Conservation (phyloP, 2,329 filamentous ascomycete species). For the Juglanconis juglandina region DNA sequence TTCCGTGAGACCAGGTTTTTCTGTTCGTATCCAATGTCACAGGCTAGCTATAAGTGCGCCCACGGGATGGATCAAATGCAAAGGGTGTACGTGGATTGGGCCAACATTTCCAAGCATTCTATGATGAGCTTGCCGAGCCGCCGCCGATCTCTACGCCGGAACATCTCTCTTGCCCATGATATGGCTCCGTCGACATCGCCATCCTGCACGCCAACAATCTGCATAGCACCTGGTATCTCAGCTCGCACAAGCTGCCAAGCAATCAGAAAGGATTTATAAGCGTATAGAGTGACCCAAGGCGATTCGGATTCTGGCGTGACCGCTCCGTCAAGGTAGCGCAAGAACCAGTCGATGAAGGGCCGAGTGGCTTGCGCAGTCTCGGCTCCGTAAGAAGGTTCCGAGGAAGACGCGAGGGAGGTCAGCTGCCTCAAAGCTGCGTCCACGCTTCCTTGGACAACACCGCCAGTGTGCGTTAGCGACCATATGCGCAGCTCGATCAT, state of each 20-base stretch:
- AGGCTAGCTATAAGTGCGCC: no score
- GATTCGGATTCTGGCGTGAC: constrained; percentile 28
- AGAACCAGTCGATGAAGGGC: constrained; percentile 37
- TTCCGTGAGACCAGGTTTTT: no score
- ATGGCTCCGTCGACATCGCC: constrained; percentile 28
- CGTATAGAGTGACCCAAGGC: constrained; percentile 37
- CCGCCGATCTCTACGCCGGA: constrained; percentile 28
- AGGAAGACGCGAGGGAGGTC: constrained; percentile 28
- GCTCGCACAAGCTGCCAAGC: constrained; percentile 35
- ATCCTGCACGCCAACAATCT: constrained; percentile 28
- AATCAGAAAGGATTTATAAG: constrained; percentile 38
- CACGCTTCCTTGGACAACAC: constrained; percentile 34
- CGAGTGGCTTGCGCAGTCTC: constrained; percentile 29
- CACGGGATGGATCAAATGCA: no score
- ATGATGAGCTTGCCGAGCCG: constrained; percentile 30
- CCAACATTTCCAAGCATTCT: constrained; percentile 28
- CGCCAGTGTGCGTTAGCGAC: constrained; percentile 37
- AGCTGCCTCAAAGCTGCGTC: constrained; percentile 32
- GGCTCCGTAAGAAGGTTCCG: constrained; percentile 30
- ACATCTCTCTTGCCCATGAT: constrained; percentile 31
- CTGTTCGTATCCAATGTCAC: no score
- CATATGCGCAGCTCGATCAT: constrained; percentile 41
- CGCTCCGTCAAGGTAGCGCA: constrained; percentile 31
- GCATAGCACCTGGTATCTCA: constrained; percentile 31
- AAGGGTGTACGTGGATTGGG: no score